These are phyloP conservation scores for Stylonectria norvegica DNA, from an alignment of 2,329 filamentous ascomycete species.

Conservation along the genomic window DNA sequence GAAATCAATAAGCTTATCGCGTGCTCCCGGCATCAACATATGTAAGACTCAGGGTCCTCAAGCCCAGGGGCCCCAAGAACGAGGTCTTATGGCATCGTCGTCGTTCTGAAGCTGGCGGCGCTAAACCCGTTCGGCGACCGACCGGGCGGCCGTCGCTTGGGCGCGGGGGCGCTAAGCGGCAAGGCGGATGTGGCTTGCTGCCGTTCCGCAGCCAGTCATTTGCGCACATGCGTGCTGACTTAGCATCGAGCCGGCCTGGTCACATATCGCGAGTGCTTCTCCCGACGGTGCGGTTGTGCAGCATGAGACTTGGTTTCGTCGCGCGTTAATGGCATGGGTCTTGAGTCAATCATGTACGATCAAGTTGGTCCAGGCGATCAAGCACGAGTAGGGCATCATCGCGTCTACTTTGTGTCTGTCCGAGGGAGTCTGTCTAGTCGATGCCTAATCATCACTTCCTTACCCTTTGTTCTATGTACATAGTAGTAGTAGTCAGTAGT, in stretches of 20 bases:
- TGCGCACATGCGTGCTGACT: constrained; percentile 22
- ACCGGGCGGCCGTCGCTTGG: constrained; percentile 12
- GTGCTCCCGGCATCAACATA: too few relatives aligned
- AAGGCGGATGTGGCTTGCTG: neutral
- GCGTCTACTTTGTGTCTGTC: neutral
- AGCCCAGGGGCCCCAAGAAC: too few relatives aligned
- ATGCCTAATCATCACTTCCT: neutral
- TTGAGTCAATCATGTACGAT: neutral
- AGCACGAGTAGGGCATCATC: too few relatives aligned
- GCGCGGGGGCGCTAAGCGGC: constrained; percentile 5
- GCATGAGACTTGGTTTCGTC: neutral
- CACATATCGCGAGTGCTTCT: too few relatives aligned
- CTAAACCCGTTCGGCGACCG: constrained; percentile 28
- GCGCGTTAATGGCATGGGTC: neutral
- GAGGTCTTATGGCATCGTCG: constrained; percentile 9
- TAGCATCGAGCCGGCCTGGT: too few relatives aligned
- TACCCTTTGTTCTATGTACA: too few relatives aligned
- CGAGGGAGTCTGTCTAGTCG: neutral
- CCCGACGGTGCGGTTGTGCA: neutral
- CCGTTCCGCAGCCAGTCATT: constrained; percentile 18
- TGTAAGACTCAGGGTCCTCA: too few relatives aligned
- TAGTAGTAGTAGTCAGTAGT: too few relatives aligned
- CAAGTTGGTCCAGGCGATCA: neutral
- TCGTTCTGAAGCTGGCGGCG: constrained; percentile 6
- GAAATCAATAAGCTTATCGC: too few relatives aligned